Evolutionary conservation across 1,284 basidiomycete genomes (phyloP), one percentile per base, ranked within the genome.

Genomic region (Cutaneotrichosporon cavernicola): DNA sequence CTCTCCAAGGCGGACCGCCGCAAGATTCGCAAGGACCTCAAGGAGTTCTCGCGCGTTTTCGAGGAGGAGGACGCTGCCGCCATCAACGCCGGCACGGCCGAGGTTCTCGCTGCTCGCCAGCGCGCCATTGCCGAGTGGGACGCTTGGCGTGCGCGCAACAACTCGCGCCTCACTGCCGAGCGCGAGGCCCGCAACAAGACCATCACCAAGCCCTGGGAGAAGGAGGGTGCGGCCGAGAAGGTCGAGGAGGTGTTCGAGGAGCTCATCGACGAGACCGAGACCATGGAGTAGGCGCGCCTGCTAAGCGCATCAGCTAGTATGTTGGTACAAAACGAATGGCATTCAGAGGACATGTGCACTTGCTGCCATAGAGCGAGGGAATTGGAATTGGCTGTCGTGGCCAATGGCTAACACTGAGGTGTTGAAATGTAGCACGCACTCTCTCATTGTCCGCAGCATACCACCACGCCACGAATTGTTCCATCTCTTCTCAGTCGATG

Each of bases 41-140:
- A 90, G 71, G 96, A 99, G 78, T 96, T 89, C 84, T 91, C 92
- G 73, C 88, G 92, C 34, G 82, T 85, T 53, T 99, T 99, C 81
- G 97, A 99, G 66, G 96, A 99, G 82, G 93, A 96, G 76, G 97
- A 99, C 78, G 91, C 92, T 52, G 89, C 91, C 38, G 94, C 97
- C 80, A 93, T 96, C 82, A 92, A 89, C 82, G 92, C 90, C 75
- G 90, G 96, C 71, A 93, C 90, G 68, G 92, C 94, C 7, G 96
- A 98, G 82, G 86, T 97, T 64, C 87, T 96, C 72, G 93, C 94
- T 43, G 88, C 89, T 69, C 88, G 97, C 74, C 90, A 92, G 81
- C 87, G 96, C 65, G 86, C 97, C 63, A 89, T 99, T 70, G 91
- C 58, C 74, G 96, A 99, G 82, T 99, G 97, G 97, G 96, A 99